Percentiles rank a stretch among this genome's conserved stretches.
phyloP scores from a whole-genome alignment of 1,139 yeast species.

The Ogataea hybrid region DNA sequence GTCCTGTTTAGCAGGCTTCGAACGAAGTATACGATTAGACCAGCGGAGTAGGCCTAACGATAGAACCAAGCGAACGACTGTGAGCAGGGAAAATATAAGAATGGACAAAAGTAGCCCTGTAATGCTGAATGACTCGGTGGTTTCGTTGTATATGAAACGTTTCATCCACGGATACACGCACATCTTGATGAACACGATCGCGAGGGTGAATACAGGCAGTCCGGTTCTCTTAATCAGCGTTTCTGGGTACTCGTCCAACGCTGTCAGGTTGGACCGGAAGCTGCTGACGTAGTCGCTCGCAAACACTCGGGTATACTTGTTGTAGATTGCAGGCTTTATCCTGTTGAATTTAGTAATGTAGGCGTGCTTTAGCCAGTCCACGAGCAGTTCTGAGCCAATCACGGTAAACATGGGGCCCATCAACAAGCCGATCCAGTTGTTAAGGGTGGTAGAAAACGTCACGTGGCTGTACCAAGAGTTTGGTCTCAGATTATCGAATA shows the following conservation, averaged over 20 bases:
- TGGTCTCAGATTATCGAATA: constrained; percentile 43
- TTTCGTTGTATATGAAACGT: constrained; percentile 31
- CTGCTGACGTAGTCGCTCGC: constrained; percentile 57
- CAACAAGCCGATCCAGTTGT: constrained; percentile 64
- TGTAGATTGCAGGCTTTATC: constrained; percentile 70
- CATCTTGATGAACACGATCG: constrained; percentile 74
- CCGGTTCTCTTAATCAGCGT: constrained; percentile 69
- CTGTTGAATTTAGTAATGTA: constrained; percentile 83
- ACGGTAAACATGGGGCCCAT: constrained; percentile 85
- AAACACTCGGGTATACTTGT: constrained; percentile 61
- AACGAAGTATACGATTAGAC: constrained; percentile 40
- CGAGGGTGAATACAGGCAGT: constrained; percentile 71
- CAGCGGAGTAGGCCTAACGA: constrained; percentile 54
- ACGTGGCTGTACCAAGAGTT: constrained; percentile 50
- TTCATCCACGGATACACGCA: constrained; percentile 39
- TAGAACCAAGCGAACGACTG: constrained; percentile 31
- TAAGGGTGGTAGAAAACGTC: constrained; percentile 33
- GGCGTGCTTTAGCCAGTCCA: constrained; percentile 94
- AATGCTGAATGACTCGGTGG: constrained; percentile 18
- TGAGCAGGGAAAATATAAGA: constrained; percentile 28
- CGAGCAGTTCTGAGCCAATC: constrained; percentile 80
- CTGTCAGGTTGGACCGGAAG: constrained; percentile 31
- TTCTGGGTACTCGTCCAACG: constrained; percentile 40
- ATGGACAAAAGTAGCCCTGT: constrained; percentile 35
- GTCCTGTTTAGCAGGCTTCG: constrained; percentile 30